Evolutionary conservation across 106 monocot genomes (phyloP), one percentile per base, ranked within the genome.

Genomic region (Acorus gramineus): DNA sequence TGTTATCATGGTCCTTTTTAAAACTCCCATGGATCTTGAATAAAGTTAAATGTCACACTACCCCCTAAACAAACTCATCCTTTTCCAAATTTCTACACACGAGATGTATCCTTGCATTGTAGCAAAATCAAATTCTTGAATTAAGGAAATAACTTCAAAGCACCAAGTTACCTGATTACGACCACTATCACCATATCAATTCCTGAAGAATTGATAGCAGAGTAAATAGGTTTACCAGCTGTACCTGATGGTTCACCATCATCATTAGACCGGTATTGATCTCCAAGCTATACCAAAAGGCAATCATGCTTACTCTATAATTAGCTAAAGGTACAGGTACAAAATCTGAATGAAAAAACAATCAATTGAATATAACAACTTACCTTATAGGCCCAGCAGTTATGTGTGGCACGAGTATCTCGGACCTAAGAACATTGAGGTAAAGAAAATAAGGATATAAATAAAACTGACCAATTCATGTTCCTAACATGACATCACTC

Each of bases 301-400:
- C 6, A 50, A 42, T 6, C 28, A 47, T 52, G 63, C 5, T 47
- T 3, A 14, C 50, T 61, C 5, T 3, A 50, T 64, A 53, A 53
- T 63, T 70, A 55, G 14, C 28, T 63, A 46, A 59, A 28, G 28
- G 28, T 28, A 28, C 28, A 28, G 28, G 28, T 28, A 28, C 28
- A 28, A 1, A 28, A 28, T 28, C 28, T 28, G 28, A 28, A 28
- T 28, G 28, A 28, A 28, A 28, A 28, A 28, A 28, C 28, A 28
- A 28, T 28, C 28, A 28, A 28, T 28, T 28, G 28, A 1, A 28
- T 28, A 28, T 28, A 28, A 28, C 0, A 14, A 56, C 64, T 42
- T 57, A 94, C 93, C 84, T 94, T 94, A 61, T 84, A 90, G 11
- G 94, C 90, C 94, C 94, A 95, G 57, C 94, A 95, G 80, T 95